Base-by-base conservation (phyloP, 1,139 yeast genomes). In the Suhomyces kunorum region DNA sequence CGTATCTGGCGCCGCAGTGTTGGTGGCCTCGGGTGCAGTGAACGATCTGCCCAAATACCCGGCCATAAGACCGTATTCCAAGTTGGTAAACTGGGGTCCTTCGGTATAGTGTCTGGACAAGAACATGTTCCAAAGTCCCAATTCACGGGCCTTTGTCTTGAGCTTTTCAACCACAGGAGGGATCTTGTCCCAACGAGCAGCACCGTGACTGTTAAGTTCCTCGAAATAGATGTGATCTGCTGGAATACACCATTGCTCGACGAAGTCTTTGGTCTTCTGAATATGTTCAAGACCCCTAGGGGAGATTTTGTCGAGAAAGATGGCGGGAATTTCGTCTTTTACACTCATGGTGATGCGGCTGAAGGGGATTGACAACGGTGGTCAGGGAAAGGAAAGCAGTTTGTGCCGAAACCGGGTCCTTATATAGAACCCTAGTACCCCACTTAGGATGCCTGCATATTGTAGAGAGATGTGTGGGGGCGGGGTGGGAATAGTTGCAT, bases 11-110 rank as follows among this genome's bases (percentile, higher is more conserved):
- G 87, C 87, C 40, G 61, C 64, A 19, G 82, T 77, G 56, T 82
- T 82, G 47, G 83, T 79, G 19, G 79, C 83, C 54, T 79, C 85
- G 2, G 87, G 81, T 1, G 80, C 86, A 38, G 71, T 57, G 40
- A 66, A 63, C 2, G 80, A 69, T 40, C 80, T 67, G 16, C 88
- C 88, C 58, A 82, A 68, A 51, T 80, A 80, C 53, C 78, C 80
- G 1, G 86, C 85, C 87, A 82, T 81, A 43, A 82, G 63, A 0
- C 84, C 87, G 54, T 82, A 82, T 55, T 82, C 88, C 53, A 82
- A 63, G 56, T 82, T 82, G 40, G 85, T 70, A 58, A 57, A 81
- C 8, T 84, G 85, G 2, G 86, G 80, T 22, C 85, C 83, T 48
- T 81, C 84, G 11, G 68, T 56, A 57, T 80, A 80, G 47, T 71